Evolutionary conservation across 176 grass and related monocot genomes (phyloP), one percentile per base, ranked within the genome.

Genomic region (Rhynchospora breviuscula): DNA sequence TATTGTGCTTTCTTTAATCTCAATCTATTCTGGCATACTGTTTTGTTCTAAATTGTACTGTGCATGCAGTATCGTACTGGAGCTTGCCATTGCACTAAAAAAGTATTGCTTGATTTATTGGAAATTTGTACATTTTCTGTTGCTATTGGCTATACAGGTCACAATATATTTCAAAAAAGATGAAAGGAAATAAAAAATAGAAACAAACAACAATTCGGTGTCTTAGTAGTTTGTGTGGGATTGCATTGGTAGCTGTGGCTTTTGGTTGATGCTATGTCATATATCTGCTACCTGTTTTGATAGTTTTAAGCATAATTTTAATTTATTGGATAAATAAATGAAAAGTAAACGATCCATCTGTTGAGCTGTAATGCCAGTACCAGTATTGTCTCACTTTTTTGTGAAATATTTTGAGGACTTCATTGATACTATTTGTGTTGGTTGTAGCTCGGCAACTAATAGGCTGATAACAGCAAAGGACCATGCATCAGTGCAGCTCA

Each of bases 401-500:
- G 46, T 75, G 46, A 46, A 25, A 4, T 77, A 26, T 78, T 54
- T 19, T 8, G 8, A 10, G 31, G 53, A 19, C n/a, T 59, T 33
- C 47, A 46, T 8, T 25, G 19, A 74, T 11, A 40, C 31, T 10
- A 47, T 4, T 66, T 63, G 2, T 33, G 0, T 4, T 82, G 1
- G 61, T 46, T 92, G 82, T 84, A 95, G 93, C 78, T 95, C 90
- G 54, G 93, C 88, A 25, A 95, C 93, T 3, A 95, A 95, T 82
- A 95, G 84, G 84, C 84, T 86, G 40, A 81, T 86, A 40, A 86
- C 84, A 59, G 84, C 84, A 7, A 86, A 86, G 86, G 93, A 95
- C 52, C 93, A 95, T 13, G 93, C 93, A 15, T 95, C 93, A 49
- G 93, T 95, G 61, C 93, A 95, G 85, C 87, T 95, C 84, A 95